Conservation (phyloP, 192 early-diverging fungal species). For the Coemansia sp. region DNA sequence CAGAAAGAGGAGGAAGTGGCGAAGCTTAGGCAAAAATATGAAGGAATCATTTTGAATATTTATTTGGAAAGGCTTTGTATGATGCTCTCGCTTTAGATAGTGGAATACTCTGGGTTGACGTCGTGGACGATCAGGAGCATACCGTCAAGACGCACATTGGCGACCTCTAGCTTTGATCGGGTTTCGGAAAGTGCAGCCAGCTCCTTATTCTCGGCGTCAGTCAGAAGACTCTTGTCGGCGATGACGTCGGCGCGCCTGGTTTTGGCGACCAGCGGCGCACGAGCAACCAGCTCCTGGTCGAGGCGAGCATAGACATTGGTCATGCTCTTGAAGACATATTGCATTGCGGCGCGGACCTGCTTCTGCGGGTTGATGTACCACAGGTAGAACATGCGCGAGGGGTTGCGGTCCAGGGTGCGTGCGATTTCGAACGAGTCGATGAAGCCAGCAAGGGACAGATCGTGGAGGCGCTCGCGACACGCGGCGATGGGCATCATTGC, state of each 20-base stretch:
- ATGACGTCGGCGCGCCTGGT: conserved; percentile 66
- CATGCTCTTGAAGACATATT: conserved; percentile 59
- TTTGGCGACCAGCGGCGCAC: conserved; percentile 61
- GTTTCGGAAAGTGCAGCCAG: conserved; percentile 41
- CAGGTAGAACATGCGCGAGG: conserved; percentile 71
- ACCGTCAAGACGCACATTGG: conserved; percentile 41
- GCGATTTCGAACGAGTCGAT: conserved; percentile 67
- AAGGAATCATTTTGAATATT: background rate
- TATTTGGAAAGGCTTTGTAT: background rate
- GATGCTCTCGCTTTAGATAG: background rate
- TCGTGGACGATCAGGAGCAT: conserved; percentile 46
- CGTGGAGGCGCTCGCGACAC: conserved; percentile 64
- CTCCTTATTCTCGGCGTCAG: conserved; percentile 54
- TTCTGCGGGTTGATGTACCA: conserved; percentile 63
- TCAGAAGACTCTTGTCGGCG: conserved; percentile 56
- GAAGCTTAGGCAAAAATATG: too few relatives aligned
- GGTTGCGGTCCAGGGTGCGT: conserved; percentile 68
- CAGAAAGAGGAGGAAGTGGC: too few relatives aligned
- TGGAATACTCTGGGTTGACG: conserved; percentile 20
- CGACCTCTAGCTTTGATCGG: conserved; percentile 55
- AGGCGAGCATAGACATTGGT: conserved; percentile 59
- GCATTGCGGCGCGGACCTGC: conserved; percentile 54
- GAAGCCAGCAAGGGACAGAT: conserved; percentile 53
- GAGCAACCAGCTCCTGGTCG: conserved; percentile 49
- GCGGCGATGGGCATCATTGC: conserved; percentile 67